Percentiles rank a stretch among this genome's conserved stretches.
Evolutionary conservation across 2,329 filamentous ascomycete genomes (phyloP).

Genomic region (Aspergillus glaucus): DNA sequence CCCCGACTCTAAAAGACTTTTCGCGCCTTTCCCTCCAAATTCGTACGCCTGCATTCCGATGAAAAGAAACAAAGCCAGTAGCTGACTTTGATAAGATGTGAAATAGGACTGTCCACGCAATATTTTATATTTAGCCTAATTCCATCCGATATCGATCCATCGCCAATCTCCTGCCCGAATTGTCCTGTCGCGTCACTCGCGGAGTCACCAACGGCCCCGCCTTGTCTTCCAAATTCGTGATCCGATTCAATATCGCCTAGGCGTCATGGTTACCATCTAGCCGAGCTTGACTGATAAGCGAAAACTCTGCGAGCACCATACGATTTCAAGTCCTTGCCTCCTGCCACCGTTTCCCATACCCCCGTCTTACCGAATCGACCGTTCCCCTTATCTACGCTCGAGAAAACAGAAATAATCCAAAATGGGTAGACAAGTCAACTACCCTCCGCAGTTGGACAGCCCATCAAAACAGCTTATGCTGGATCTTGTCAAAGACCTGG

Average conservation of each 20-base stretch:
- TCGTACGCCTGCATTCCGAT: neutral
- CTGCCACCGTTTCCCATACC: neutral
- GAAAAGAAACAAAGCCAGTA: neutral
- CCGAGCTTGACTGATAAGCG: neutral
- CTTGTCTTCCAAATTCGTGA: neutral
- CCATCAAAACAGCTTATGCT: constrained; percentile 35
- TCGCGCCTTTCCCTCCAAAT: neutral
- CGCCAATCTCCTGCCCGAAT: neutral
- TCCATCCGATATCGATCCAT: neutral
- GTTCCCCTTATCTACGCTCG: neutral
- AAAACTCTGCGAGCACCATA: neutral
- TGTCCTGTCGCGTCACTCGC: neutral
- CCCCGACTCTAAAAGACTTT: neutral
- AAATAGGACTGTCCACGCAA: neutral
- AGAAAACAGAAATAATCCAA: neutral
- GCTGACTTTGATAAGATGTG: neutral
- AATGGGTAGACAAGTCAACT: constrained; percentile 24
- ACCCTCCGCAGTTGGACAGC: constrained; percentile 29
- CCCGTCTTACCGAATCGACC: neutral
- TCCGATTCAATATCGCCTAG: no score
- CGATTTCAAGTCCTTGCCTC: neutral
- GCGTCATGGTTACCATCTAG: neutral
- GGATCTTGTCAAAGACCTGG: constrained; percentile 36
- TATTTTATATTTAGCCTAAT: neutral
- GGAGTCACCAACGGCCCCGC: neutral